phyloP scores from a whole-genome alignment of 129 eudicot species.

The Centella asiatica region DNA sequence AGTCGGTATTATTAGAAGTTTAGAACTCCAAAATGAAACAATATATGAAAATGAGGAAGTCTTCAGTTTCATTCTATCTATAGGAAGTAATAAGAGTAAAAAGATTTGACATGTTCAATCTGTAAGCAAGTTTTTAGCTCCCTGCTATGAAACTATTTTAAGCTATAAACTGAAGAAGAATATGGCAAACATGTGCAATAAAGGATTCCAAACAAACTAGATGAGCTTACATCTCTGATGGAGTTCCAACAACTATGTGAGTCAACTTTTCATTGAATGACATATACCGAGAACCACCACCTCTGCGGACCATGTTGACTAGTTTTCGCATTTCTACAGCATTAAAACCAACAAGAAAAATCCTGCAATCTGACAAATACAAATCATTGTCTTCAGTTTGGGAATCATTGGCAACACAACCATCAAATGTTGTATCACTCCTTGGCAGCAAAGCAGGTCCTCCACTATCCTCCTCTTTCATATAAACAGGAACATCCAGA shows the following conservation, averaged over 20 bases:
- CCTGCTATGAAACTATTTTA: not conserved
- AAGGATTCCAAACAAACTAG: not conserved
- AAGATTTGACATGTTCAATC: not conserved
- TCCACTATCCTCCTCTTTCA: slow-evolving; percentile 25
- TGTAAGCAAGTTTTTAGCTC: slow-evolving; percentile 1
- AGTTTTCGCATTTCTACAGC: slow-evolving; percentile 62
- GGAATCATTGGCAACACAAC: slow-evolving; percentile 81
- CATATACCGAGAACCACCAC: slow-evolving; percentile 95
- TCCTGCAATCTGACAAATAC: slow-evolving; percentile 78
- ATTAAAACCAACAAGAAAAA: slow-evolving; percentile 71
- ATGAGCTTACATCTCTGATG: slow-evolving; percentile 65
- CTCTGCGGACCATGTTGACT: slow-evolving; percentile 80
- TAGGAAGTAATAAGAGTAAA: too few species aligned
- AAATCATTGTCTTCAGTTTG: slow-evolving; percentile 65
- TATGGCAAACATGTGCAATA: not conserved
- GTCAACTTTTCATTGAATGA: slow-evolving; percentile 70
- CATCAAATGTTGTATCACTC: slow-evolving; percentile 30
- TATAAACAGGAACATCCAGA: slow-evolving; percentile 29
- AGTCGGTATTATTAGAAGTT: too few species aligned
- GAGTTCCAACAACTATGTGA: slow-evolving; percentile 82
- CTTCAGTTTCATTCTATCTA: too few species aligned
- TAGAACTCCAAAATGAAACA: too few species aligned
- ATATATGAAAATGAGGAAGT: too few species aligned
- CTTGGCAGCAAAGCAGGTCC: slow-evolving; percentile 24
- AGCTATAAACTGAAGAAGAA: not conserved